Evolutionary conservation across 176 grass and related monocot genomes (phyloP).

Genomic region (Triticum dicoccoides): DNA sequence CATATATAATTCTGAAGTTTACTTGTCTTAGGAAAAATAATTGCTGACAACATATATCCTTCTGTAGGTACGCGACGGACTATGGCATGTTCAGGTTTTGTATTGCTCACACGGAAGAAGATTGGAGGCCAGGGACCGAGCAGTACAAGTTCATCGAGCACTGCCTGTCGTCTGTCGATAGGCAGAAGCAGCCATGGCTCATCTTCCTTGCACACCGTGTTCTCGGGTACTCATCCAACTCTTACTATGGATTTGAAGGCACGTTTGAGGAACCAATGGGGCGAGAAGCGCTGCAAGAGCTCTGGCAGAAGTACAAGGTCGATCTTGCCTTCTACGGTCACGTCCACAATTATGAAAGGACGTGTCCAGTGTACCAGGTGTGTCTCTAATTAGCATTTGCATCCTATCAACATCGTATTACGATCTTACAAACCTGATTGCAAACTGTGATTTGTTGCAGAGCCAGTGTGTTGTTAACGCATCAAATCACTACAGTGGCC

Average conservation of each 20-base stretch:
- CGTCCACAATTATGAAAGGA: slow-evolving; percentile 77
- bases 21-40: background rate
- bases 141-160: slow-evolving; percentile 76
- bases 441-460: slow-evolving; percentile 35
- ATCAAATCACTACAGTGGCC: slow-evolving; percentile 52
- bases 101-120: slow-evolving; percentile 68
- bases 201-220: slow-evolving; percentile 77
- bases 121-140: slow-evolving; percentile 60
- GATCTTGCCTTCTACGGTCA: slow-evolving; percentile 74
- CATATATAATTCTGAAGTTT: background rate
- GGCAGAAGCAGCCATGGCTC: slow-evolving; percentile 72
- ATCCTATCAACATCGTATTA: background rate
- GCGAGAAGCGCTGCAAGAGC: slow-evolving; percentile 54
- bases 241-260: slow-evolving; percentile 45
- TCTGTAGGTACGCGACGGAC: slow-evolving; percentile 58
- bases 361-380: slow-evolving; percentile 73
- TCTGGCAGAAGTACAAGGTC: slow-evolving; percentile 84
- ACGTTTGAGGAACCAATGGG: slow-evolving; percentile 74
- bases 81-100: slow-evolving; percentile 86
- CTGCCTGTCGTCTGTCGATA: slow-evolving; percentile 60
- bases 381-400: slow-evolving; percentile 5
- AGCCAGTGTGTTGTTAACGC: slow-evolving; percentile 53
- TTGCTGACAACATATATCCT: background rate
- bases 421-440: background rate
- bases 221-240: slow-evolving; percentile 61